A percentile compares a stretch with the other conserved stretches of the same genome.
These are phyloP conservation scores for Tricholoma bakamatsutake DNA, from an alignment of 768 basidiomycete genomes.

Conservation along the genomic window DNA sequence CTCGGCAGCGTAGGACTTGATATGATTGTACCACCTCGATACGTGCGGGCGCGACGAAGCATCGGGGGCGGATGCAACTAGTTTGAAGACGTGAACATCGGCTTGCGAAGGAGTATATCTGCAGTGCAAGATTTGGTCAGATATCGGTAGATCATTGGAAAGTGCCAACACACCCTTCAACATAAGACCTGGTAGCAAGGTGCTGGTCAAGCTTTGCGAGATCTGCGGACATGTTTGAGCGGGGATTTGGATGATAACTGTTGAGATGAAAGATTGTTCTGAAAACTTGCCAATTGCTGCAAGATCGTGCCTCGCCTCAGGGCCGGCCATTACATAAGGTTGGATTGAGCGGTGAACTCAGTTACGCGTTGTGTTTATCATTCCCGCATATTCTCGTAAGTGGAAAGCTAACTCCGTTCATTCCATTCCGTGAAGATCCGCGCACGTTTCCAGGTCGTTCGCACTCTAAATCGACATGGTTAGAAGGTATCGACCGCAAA, in stretches of 20 bases:
- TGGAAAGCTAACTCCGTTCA: not conserved
- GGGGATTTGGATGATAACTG: constrained; percentile 16
- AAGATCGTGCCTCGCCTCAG: constrained; percentile 13
- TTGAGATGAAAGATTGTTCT: constrained; percentile 18
- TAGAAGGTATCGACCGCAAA: not conserved
- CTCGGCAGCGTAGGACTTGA: constrained; percentile 79
- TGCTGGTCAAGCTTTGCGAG: constrained; percentile 76
- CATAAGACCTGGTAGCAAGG: constrained; percentile 82
- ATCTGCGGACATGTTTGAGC: constrained; percentile 55
- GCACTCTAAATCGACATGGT: not conserved
- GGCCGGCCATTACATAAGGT: constrained; percentile 19
- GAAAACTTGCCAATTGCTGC: constrained; percentile 4
- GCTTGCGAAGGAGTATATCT: constrained; percentile 93
- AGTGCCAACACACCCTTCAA: too few relatives aligned
- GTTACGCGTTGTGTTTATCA: too few relatives aligned
- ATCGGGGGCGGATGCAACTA: constrained; percentile 61
- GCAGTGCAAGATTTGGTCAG: constrained; percentile 11
- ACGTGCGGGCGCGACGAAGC: constrained; percentile 64
- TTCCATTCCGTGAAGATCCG: not conserved
- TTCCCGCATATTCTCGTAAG: not conserved
- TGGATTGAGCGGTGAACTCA: constrained; percentile 6
- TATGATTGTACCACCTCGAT: constrained; percentile 92
- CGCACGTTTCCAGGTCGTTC: not conserved
- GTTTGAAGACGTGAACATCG: constrained; percentile 88
- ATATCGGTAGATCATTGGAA: not conserved